Evolutionary conservation across 176 grass and related monocot species (phyloP), one percentile per base, ranked within the genome.

Genomic region (Aegilops bicornis): DNA sequence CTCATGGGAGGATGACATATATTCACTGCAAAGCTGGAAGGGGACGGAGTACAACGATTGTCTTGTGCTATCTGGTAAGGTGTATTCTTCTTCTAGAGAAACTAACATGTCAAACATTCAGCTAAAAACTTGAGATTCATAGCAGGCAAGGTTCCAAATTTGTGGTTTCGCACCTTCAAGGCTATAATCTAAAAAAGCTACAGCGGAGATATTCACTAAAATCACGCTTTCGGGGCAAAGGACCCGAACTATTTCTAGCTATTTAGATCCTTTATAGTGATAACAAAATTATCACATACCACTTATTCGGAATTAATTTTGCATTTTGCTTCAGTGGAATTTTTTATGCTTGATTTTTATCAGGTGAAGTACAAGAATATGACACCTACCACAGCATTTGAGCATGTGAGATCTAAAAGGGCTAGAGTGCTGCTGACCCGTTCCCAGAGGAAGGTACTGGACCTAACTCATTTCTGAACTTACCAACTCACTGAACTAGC

Each of bases 21-120:
- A 94, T 98, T 66, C 96, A 98, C 70, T 98, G 96, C 89, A 95
- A 98, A 90, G 96, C 96, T 71, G 96, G 96, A 70, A 95, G 96
- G 42, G 96, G 96, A 1, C 86, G 93, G 19, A 95, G 96, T 84
- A 98, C 93, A 60, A 94, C 93, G 48, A 69, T 98, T 84, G 91
- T 95, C 59, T 89, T 98, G 29, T 98, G 96, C 87, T 98, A 94
- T 94, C 73, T 98, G 88, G 93, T 98, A 98, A 79, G 43, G 23
- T 76, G 47, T 85, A 40, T 77, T 36, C 43, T 27, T 82, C 3
- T 66, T 78, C 43, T 64, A 58, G 13, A 32, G 22, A 80, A 43
- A 31, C 15, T n/a, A 43, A 27, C 11, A 76, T 43, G 59, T 15
- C 4, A 80, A 60, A 29, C 4, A n/a, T 42, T 67, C 64, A 64